Base-by-base conservation (phyloP, 2,329 filamentous ascomycete species). In the Fusarium sp. region DNA sequence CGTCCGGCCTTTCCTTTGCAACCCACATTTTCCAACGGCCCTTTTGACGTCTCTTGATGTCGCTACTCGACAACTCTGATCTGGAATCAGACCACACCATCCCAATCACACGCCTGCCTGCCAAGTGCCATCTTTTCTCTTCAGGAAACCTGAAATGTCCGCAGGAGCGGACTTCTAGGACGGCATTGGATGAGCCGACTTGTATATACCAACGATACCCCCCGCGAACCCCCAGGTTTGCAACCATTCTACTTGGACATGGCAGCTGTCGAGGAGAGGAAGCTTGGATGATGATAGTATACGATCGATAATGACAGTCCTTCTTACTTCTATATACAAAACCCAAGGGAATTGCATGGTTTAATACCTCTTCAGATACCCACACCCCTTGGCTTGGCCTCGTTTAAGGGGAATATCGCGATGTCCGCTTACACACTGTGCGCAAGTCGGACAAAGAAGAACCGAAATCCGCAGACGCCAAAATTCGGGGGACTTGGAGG, bases 401-500 rank as follows among this genome's bases (percentile, higher is more conserved):
- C 37, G 34, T 32, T 59, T 48, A 20, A 45, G 25, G 59, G 20
- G 32, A 58, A 16, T 8, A 5, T 32, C 48, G 18, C 18, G 13
- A 54, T 39, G 48, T 54, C 48, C 56, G 56, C 34, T 58, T 13
- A 16, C 27, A 27, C 10, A 57, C 61, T 20, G 34, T 41, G 39
- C 18, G 45, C 23, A n/a, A 39, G 39, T 63, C 57, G 52, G 62
- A 35, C 66, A 73, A 41, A 77, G 74, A 69, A 54, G 41, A 64
- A 45, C 64, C 57, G 71, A 73, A 77, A 77, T 71, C 65, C 65
- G 48, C 58, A 45, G 60, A 63, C 52, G 30, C 8, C 48, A 64
- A 66, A 68, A 66, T 65, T 70, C 68, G 52, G 75, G 75, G 75
- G 71, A 71, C 67, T 50, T 57, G 39, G 73, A 76, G 73, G 66